phyloP scores from a whole-genome alignment of 2,329 filamentous ascomycete species.

The Penicillium sp. region DNA sequence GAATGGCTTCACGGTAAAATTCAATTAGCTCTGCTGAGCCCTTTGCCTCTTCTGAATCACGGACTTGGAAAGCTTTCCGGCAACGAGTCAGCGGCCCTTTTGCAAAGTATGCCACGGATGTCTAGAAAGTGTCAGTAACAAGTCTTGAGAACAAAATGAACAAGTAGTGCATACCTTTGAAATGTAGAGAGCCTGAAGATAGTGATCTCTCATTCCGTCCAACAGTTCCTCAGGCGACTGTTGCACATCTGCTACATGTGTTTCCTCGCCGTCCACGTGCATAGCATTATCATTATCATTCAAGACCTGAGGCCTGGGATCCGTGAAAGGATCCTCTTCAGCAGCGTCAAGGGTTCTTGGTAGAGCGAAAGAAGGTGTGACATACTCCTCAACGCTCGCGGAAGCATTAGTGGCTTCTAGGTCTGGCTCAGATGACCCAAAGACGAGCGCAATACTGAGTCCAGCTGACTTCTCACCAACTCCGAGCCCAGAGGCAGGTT shows the following conservation, averaged over 20 bases:
- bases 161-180: conserved; percentile 38
- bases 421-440: conserved; percentile 22
- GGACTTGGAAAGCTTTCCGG: conserved; percentile 40
- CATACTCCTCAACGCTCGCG: conserved; percentile 22
- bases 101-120: conserved; percentile 54
- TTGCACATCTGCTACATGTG: conserved; percentile 15
- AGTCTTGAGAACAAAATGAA: not conserved
- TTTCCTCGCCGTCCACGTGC: conserved; percentile 15
- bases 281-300: conserved; percentile 2
- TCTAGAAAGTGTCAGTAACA: conserved; percentile 30
- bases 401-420: conserved; percentile 10
- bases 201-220: conserved; percentile 40
- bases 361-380: conserved; percentile 16
- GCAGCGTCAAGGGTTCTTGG: not conserved
- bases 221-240: conserved; percentile 39
- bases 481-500: conserved; percentile 24
- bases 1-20: conserved; percentile 45
- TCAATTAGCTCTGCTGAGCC: conserved; percentile 32
- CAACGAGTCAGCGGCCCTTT: conserved; percentile 52
- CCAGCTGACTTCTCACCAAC: conserved; percentile 24
- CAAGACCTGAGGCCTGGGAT: conserved; percentile 20
- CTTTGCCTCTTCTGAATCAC: conserved; percentile 22
- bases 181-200: conserved; percentile 46
- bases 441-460: conserved; percentile 33
- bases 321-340: conserved; percentile 2